Evolutionary conservation across 2,329 filamentous ascomycete species (phyloP).

Genomic region (Cercospora canescens): DNA sequence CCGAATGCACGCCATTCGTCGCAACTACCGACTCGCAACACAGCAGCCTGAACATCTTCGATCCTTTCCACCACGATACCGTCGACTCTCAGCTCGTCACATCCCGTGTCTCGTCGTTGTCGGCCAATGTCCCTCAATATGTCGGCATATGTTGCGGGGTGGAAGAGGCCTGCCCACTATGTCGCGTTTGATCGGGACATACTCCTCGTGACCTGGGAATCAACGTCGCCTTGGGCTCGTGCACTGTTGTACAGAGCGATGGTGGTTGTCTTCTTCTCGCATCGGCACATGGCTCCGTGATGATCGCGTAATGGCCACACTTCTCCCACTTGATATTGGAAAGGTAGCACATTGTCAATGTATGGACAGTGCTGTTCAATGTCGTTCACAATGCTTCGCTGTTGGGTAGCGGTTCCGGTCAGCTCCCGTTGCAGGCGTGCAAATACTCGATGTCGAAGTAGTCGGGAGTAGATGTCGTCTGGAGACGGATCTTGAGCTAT

Average conservation of each 20-base stretch:
- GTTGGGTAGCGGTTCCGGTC: too few species aligned
- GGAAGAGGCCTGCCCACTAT: conserved; percentile 11
- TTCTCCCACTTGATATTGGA: conserved; percentile 22
- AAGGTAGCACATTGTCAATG: conserved; percentile 16
- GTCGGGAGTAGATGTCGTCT: background rate
- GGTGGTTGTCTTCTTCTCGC: conserved; percentile 20
- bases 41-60: too few species aligned
- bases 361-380: too few species aligned
- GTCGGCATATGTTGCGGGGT: conserved; percentile 13
- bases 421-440: background rate
- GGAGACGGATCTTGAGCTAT: background rate
- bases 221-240: conserved; percentile 21
- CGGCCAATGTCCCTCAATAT: background rate
- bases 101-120: background rate
- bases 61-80: too few species aligned
- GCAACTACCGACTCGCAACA: too few species aligned
- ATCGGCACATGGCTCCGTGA: conserved; percentile 19
- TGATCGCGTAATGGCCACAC: conserved; percentile 23
- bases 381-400: too few species aligned
- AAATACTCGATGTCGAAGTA: background rate
- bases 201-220: conserved; percentile 14
- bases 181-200: conserved; percentile 22
- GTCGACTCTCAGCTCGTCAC: too few species aligned
- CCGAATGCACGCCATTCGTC: too few species aligned
- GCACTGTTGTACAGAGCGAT: conserved; percentile 21